These are phyloP conservation scores for Beauveria brongniartii DNA, from an alignment of 2,329 filamentous ascomycete genomes.

Conservation along the genomic window DNA sequence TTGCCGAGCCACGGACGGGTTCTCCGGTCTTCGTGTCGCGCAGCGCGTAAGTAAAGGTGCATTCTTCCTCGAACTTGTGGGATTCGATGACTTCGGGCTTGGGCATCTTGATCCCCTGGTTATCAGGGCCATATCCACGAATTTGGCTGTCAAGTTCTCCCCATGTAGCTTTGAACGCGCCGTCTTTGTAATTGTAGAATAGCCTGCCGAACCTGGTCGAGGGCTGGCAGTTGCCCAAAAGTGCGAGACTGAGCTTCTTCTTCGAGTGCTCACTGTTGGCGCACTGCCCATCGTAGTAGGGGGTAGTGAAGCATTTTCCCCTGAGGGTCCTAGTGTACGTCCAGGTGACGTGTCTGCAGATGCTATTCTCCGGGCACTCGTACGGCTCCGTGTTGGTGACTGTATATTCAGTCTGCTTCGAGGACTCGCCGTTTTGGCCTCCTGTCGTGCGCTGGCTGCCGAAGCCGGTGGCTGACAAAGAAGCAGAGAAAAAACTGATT, in stretches of 20 bases:
- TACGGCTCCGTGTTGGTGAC: not conserved
- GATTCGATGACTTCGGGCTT: not conserved
- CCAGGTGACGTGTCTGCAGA: not conserved
- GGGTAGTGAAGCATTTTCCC: not conserved
- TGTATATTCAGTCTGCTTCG: not conserved
- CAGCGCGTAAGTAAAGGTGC: not conserved
- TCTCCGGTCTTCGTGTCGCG: not conserved
- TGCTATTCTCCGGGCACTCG: not conserved
- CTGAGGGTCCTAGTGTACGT: not conserved
- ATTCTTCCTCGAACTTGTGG: not conserved
- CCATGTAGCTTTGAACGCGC: not conserved
- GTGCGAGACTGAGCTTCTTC: not conserved
- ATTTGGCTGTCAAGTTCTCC: not conserved
- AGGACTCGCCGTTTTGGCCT: not conserved
- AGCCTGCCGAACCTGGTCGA: not conserved
- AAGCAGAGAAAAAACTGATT: not conserved
- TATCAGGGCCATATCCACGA: not conserved
- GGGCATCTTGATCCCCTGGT: not conserved
- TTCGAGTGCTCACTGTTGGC: not conserved
- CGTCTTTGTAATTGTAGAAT: not conserved
- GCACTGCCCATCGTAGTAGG: not conserved
- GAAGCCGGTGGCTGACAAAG: not conserved
- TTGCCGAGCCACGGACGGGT: not conserved
- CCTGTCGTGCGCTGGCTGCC: not conserved
- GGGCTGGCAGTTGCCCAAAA: not conserved